Base-by-base conservation (phyloP, 257 asterid genomes). In the Solanum corneliomulleri region DNA sequence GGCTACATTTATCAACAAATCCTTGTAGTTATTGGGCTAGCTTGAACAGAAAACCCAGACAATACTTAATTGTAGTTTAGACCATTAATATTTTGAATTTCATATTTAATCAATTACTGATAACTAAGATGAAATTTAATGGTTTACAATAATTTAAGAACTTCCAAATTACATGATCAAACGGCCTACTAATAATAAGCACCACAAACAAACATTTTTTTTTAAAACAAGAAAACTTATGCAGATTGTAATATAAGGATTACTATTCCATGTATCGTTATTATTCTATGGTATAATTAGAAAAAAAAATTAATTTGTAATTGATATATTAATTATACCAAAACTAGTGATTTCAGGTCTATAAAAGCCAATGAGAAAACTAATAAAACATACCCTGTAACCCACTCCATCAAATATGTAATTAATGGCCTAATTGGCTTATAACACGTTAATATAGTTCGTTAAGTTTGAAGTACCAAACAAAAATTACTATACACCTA, bases 181-280 rank as follows among this genome's bases (percentile, higher is more conserved):
- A 56, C 4, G n/a, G n/a, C 64, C 11, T 56, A 56, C n/a, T 52
- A 42, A 42, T 42, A 11, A 3, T 11, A 56, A 18, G 11, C 64
- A 56, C n/a, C n/a, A 18, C 64, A 18, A 2, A 16, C 64, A 56
- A 18, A 10, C 64, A 56, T 52, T 52, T 52, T 16, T 15, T 49
- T 15, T 49, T 0, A 0, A 11, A 12, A 13, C 5, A 6, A 49
- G 6, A 16, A 15, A 1, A 1, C 1, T 0, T 56, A 56, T 18
- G n/a, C 8, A 56, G n/a, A 56, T 56, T 56, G 64, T 56, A 18
- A 18, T 18, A 56, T 56, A 56, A 56, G 64, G n/a, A 18, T 52
- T 56, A 56, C 64, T 56, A 18, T 16, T 56, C n/a, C 64, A 56
- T 56, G 4, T 56, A 56, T 18, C n/a, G 2, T 56, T 56, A 18